Percentiles rank a stretch among this genome's conserved stretches.
phyloP scores from a whole-genome alignment of 495 filamentous ascomycete genomes.

The Penicillium maclennaniae region DNA sequence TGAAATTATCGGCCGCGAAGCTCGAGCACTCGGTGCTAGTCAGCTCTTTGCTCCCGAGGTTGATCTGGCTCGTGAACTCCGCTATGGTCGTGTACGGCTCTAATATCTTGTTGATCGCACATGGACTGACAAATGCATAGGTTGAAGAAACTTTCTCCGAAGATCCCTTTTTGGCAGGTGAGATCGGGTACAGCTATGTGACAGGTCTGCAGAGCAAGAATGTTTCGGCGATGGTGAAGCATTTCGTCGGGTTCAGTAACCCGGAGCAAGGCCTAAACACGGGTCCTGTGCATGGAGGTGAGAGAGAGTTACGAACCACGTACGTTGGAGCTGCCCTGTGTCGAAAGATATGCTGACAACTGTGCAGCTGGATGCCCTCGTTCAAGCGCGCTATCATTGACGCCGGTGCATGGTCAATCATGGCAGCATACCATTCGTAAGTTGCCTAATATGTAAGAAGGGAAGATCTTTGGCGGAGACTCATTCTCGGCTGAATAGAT shows the following conservation, averaged over 20 bases:
- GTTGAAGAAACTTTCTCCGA: constrained; percentile 69
- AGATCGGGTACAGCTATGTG: constrained; percentile 58
- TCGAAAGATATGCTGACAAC: not conserved
- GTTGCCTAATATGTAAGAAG: not conserved
- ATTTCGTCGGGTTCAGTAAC: constrained; percentile 61
- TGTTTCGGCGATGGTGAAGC: constrained; percentile 66
- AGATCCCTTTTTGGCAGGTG: constrained; percentile 58
- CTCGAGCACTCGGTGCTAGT: constrained; percentile 59
- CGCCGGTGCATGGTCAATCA: constrained; percentile 59
- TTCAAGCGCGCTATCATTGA: constrained; percentile 68
- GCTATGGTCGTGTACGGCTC: constrained; percentile 53
- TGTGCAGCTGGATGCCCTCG: constrained; percentile 52
- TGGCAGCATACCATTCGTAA: constrained; percentile 64
- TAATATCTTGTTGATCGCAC: not conserved
- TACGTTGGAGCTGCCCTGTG: constrained; percentile 7
- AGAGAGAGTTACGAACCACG: constrained; percentile 64
- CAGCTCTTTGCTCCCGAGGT: constrained; percentile 66
- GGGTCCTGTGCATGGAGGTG: constrained; percentile 64
- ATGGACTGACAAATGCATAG: constrained; percentile 9
- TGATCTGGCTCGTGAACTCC: constrained; percentile 62
- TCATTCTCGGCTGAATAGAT: constrained; percentile 16
- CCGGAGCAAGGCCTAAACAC: constrained; percentile 68
- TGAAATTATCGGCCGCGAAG: constrained; percentile 55
- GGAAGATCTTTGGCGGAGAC: not conserved
- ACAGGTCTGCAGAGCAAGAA: constrained; percentile 59